Evolutionary conservation across 805 yeast species (phyloP).

Genomic region (Saturnispora serradocipensis): DNA sequence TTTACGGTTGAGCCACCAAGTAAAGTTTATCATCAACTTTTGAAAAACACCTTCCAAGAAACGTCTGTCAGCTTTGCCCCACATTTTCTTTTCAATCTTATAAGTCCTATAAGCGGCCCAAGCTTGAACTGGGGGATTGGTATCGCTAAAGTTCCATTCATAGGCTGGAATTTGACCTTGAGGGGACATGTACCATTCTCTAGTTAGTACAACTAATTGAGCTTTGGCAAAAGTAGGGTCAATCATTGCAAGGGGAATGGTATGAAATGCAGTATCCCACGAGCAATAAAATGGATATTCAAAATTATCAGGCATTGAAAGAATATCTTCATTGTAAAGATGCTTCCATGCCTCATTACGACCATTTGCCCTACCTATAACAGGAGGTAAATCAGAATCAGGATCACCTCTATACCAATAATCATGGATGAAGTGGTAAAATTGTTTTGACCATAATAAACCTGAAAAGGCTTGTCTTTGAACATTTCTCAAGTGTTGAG

Average conservation of each 20-base stretch:
- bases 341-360: slow-evolving; percentile 87
- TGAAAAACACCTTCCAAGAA: slow-evolving; percentile 91
- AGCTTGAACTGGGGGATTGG: slow-evolving; percentile 97
- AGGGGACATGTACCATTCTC: slow-evolving; percentile 98
- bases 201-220: slow-evolving; percentile 73
- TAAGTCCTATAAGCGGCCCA: slow-evolving; percentile 87
- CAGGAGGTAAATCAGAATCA: slow-evolving; percentile 61
- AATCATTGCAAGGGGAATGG: slow-evolving; percentile 85
- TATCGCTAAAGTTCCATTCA: slow-evolving; percentile 93
- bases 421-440: slow-evolving; percentile 74
- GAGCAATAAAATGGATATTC: slow-evolving; percentile 95
- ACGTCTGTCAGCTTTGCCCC: slow-evolving; percentile 69
- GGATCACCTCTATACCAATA: slow-evolving; percentile 89
- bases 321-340: slow-evolving; percentile 75
- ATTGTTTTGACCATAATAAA: slow-evolving; percentile 87
- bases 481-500: slow-evolving; percentile 68
- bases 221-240: slow-evolving; percentile 88
- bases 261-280: slow-evolving; percentile 95
- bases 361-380: slow-evolving; percentile 73
- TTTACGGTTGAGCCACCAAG: slow-evolving; percentile 97
- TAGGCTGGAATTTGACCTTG: slow-evolving; percentile 97
- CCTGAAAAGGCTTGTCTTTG: slow-evolving; percentile 96
- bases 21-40: slow-evolving; percentile 76
- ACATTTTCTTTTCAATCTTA: slow-evolving; percentile 79
- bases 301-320: slow-evolving; percentile 91